Evolutionary conservation across 2,329 filamentous ascomycete species (phyloP).

Genomic region (Nigrograna mackinnonii): DNA sequence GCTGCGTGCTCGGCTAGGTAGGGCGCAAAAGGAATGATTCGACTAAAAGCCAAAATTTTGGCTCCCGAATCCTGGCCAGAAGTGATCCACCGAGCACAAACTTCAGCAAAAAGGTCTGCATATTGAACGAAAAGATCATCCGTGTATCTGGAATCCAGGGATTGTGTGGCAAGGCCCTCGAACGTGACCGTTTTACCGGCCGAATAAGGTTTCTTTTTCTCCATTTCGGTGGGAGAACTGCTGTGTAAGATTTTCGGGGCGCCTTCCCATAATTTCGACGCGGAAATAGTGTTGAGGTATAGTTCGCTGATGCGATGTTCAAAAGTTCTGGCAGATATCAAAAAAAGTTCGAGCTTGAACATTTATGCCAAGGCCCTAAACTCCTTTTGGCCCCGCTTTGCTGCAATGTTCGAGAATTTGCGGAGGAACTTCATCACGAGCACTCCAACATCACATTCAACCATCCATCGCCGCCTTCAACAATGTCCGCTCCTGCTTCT

Average conservation of each 20-base stretch:
- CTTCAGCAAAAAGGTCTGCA: conserved; percentile 75
- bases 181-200: conserved; percentile 30
- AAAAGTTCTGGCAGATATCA: neutral
- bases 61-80: conserved; percentile 39
- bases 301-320: neutral
- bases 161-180: conserved; percentile 28
- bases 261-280: conserved; percentile 41
- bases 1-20: conserved; percentile 76
- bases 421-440: conserved; percentile 8
- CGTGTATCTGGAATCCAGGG: conserved; percentile 69
- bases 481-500: conserved; percentile 50
- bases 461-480: conserved; percentile 19
- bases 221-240: conserved; percentile 17
- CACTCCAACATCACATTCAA: conserved; percentile 12
- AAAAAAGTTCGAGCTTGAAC: conserved; percentile 3
- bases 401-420: conserved; percentile 16
- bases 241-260: conserved; percentile 21
- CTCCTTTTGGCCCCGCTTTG: neutral
- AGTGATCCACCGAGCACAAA: conserved; percentile 78
- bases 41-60: conserved; percentile 72
- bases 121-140: conserved; percentile 75
- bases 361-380: conserved; percentile 2
- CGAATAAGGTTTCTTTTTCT: conserved; percentile 14
- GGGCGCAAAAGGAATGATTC: conserved; percentile 80
- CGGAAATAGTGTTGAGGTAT: conserved; percentile 22